Evolutionary conservation across 345 rosid genomes (phyloP).

Genomic region (Eutrema japonicum): DNA sequence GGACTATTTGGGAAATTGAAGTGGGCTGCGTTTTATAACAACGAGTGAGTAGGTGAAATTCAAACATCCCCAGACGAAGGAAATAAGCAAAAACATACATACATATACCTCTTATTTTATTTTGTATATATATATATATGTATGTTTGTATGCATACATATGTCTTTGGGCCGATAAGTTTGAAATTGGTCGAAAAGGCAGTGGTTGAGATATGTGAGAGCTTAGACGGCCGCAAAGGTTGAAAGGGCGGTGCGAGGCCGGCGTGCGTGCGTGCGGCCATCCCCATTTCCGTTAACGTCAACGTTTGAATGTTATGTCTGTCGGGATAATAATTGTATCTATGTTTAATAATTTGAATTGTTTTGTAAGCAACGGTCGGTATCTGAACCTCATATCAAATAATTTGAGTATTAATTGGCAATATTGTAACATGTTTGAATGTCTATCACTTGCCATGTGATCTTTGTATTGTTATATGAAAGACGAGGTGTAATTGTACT

Average conservation of each 20-base stretch:
- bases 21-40: constrained; percentile 1
- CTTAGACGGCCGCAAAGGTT: constrained; percentile 46
- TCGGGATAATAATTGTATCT: constrained; percentile 2
- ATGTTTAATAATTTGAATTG: constrained; percentile 10
- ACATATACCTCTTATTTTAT: background rate
- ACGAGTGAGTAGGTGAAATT: constrained; percentile 17
- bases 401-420: background rate
- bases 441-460: background rate
- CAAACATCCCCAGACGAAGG: constrained; percentile 6
- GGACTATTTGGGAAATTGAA: background rate
- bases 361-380: constrained; percentile 25
- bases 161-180: constrained; percentile 40
- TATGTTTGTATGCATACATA: constrained; percentile 14
- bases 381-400: background rate
- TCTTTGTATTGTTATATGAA: background rate
- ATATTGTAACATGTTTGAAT: background rate
- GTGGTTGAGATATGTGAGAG: constrained; percentile 39
- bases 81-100: background rate
- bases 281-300: constrained; percentile 33
- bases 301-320: constrained; percentile 20
- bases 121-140: background rate
- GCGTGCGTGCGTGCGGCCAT: constrained; percentile 35
- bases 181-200: constrained; percentile 27
- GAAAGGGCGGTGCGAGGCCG: constrained; percentile 41
- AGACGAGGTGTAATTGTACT: too few species aligned